Evolutionary conservation across 2,329 filamentous ascomycete species (phyloP), one percentile per base, ranked within the genome.

Genomic region (Pleomassaria siparia): DNA sequence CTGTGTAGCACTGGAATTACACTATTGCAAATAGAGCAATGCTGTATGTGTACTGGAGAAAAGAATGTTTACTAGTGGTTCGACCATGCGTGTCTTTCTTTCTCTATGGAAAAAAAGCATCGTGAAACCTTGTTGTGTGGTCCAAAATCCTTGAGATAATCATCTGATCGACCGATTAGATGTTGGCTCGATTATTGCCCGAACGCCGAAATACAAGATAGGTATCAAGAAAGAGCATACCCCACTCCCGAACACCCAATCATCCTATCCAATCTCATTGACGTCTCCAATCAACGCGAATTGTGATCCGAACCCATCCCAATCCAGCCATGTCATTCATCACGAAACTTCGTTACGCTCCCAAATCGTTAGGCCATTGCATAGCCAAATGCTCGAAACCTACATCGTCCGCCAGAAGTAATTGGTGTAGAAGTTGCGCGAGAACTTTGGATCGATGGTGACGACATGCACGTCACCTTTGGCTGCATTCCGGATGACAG

Each of bases 401-500:
- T 56, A 95, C 69, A 96, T 78, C 24, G 85, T 92, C 63, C 90
- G 81, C 94, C 94, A 99, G 66, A 97, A 95, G 70, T 95, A 95
- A 63, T 96, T 95, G 18, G 91, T 89, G 64, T 96, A 96, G 66
- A 95, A 96, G 70, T 88, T 92, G 53, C 86, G 81, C 49, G 89
- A 92, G 70, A 96, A 91, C 74, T 94, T 95, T 61, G 88, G 85
- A 62, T 97, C 91, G 69, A 99, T 85, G 64, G 95, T 95, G 51
- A 99, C 86, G 41, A 97, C 89, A 69, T 96, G 89, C 43, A 97
- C 90, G 68, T 97, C 91, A 8, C 91, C 91, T 75, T 91, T 92
- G 56, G 84, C 80, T 50, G 86, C 85, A 67, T 95, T 96, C 53
- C 90, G 79, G 56, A 97, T 86, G 15, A 96, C 82, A 1, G 91